Evolutionary conservation across 163 green algal genomes (phyloP), one percentile per base, ranked within the genome.

Genomic region (Scenedesmus sp.): DNA sequence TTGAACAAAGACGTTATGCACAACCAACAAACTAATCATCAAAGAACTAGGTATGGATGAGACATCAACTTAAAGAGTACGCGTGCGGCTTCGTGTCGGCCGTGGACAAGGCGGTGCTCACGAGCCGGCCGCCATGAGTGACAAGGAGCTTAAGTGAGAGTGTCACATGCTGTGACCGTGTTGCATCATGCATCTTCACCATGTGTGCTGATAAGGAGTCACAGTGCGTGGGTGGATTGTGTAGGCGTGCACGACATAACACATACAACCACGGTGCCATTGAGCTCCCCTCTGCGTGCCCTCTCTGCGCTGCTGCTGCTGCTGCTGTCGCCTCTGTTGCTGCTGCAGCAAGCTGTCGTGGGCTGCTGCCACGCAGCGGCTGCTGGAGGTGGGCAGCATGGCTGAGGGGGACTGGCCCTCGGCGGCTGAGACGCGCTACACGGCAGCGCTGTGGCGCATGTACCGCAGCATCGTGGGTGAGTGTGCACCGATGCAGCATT

Each of bases 371-470:
- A 98, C 96, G 1, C 92, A 98, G 88, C 93, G 96, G 55, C 95
- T 98, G 88, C 87, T 98, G 70, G 96, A 97, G 74, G 95, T 95
- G 3, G 94, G 93, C 13, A 96, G 97, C 92, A 95, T 98, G 13
- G 93, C 66, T 0, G 76, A 59, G 76, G 76, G 9, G 52, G 95
- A 98, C 54, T 92, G 90, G 87, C 88, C 94, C 0, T 85, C 86
- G 54, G 79, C 57, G 23, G 67, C 64, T 13, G 92, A 94, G 59
- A 86, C 56, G 67, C 60, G 86, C 4, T 93, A 93, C 87, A 70
- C 18, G 12, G 56, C 54, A n/a, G 73, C 87, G 60, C 66, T 93
- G 54, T 93, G 91, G 91, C 52, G 86, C 7, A 93, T 93, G 91
- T 93, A 84, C 79, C 57, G 81, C 26, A 90, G 76, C 34, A 56